Evolutionary conservation across 768 basidiomycete species (phyloP).

Genomic region (Austroboletus festivus): DNA sequence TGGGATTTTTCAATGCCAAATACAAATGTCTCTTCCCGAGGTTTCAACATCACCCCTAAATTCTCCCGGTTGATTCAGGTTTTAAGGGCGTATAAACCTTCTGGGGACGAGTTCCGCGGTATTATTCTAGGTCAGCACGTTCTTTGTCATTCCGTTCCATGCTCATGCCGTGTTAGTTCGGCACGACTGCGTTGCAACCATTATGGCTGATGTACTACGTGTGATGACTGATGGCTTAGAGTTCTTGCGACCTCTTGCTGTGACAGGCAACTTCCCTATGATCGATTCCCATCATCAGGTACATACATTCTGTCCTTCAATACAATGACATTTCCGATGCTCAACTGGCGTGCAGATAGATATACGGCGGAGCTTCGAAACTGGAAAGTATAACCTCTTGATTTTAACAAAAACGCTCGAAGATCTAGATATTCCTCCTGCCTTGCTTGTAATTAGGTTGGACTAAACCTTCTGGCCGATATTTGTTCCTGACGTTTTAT

Average conservation of each 20-base stretch:
- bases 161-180: constrained; percentile 43
- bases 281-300: constrained; percentile 35
- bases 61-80: constrained; percentile 58
- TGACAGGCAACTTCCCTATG: constrained; percentile 38
- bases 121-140: constrained; percentile 57
- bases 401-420: constrained; percentile 57
- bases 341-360: constrained; percentile 37
- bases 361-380: constrained; percentile 46
- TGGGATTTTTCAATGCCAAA: constrained; percentile 68
- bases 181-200: constrained; percentile 48
- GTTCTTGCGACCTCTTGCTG: constrained; percentile 54
- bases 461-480: constrained; percentile 17
- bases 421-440: constrained; percentile 57
- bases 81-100: constrained; percentile 50
- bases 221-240: constrained; percentile 47
- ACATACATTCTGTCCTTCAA: constrained; percentile 7
- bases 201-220: constrained; percentile 58
- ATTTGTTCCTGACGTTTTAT: constrained; percentile 10
- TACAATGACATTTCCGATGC: no score
- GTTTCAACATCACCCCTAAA: constrained; percentile 70
- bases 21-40: constrained; percentile 48
- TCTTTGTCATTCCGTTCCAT: constrained; percentile 32
- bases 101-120: constrained; percentile 60
- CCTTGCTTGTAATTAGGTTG: constrained; percentile 61
- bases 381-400: constrained; percentile 61